Percentiles rank a stretch among this genome's conserved stretches.
These are phyloP conservation scores for Ceratocystis cubensis DNA, from an alignment of 2,329 filamentous ascomycete species.

Conservation along the genomic window DNA sequence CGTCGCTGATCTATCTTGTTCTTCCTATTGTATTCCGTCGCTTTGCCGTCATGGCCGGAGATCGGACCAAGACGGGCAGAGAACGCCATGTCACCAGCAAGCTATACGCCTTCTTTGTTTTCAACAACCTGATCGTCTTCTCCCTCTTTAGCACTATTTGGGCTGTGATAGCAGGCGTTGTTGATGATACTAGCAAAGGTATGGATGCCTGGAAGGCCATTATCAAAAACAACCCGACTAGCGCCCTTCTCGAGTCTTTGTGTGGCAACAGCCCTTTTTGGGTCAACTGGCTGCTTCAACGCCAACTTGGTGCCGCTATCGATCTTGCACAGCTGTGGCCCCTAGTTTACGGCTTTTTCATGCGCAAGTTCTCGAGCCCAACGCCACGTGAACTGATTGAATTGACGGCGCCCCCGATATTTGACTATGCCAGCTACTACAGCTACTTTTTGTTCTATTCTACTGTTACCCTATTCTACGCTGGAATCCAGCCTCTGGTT, in stretches of 20 bases:
- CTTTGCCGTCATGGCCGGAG: slow-evolving; percentile 69
- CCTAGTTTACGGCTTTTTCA: slow-evolving; percentile 71
- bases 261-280: slow-evolving; percentile 81
- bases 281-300: slow-evolving; percentile 85
- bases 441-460: slow-evolving; percentile 95
- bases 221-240: slow-evolving; percentile 47
- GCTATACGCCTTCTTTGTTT: slow-evolving; percentile 88
- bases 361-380: slow-evolving; percentile 70
- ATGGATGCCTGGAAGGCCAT: slow-evolving; percentile 58
- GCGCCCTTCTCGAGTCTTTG: slow-evolving; percentile 56
- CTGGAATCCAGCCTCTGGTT: slow-evolving; percentile 73
- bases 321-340: slow-evolving; percentile 84
- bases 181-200: slow-evolving; percentile 44
- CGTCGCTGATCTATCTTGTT: slow-evolving; percentile 73
- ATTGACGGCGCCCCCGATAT: slow-evolving; percentile 78
- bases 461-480: slow-evolving; percentile 77
- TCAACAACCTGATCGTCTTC: slow-evolving; percentile 94
- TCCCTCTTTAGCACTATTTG: slow-evolving; percentile 80
- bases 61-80: slow-evolving; percentile 80
- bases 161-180: slow-evolving; percentile 54
- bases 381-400: slow-evolving; percentile 88
- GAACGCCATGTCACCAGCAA: slow-evolving; percentile 85
- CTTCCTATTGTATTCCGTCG: slow-evolving; percentile 86
- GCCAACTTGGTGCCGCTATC: slow-evolving; percentile 84
- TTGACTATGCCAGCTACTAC: slow-evolving; percentile 95